Percentiles rank a stretch among this genome's conserved stretches.
These are phyloP conservation scores for Fusarium sp. DNA, from an alignment of 2,329 filamentous ascomycete genomes.

Conservation along the genomic window DNA sequence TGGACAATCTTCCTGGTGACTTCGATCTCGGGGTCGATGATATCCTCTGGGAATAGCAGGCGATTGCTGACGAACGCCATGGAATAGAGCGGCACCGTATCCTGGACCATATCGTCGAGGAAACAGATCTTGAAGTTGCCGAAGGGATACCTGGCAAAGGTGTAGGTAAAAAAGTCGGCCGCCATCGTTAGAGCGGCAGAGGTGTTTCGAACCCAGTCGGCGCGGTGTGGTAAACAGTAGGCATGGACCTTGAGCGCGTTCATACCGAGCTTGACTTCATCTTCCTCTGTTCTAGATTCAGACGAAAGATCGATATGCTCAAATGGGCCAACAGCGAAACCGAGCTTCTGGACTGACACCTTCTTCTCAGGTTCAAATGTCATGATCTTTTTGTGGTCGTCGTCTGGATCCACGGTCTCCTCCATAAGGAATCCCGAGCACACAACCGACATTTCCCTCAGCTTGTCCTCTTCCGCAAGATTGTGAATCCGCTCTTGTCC, in stretches of 20 bases:
- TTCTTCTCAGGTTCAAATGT: constrained; percentile 83
- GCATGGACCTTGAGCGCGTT: constrained; percentile 91
- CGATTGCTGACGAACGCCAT: constrained; percentile 89
- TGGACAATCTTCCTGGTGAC: constrained; percentile 85
- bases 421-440: constrained; percentile 92
- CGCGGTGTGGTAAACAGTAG: constrained; percentile 88
- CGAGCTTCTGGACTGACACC: constrained; percentile 88
- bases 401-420: constrained; percentile 80
- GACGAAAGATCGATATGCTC: constrained; percentile 89
- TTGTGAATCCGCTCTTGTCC: constrained; percentile 56
- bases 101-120: constrained; percentile 85
- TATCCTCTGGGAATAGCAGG: constrained; percentile 84
- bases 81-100: constrained; percentile 82
- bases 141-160: constrained; percentile 91
- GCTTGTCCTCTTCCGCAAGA: constrained; percentile 82
- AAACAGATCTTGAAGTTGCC: constrained; percentile 94
- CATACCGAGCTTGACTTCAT: constrained; percentile 89
- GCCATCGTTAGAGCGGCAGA: constrained; percentile 87
- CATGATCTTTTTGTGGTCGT: constrained; percentile 87
- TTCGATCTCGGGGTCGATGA: constrained; percentile 87
- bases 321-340: constrained; percentile 94
- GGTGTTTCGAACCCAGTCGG: constrained; percentile 86
- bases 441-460: constrained; percentile 88
- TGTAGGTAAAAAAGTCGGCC: constrained; percentile 90
- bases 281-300: constrained; percentile 88